These are phyloP conservation scores for Curvularia eragrostidis DNA, from an alignment of 2,329 filamentous ascomycete species.

Conservation along the genomic window DNA sequence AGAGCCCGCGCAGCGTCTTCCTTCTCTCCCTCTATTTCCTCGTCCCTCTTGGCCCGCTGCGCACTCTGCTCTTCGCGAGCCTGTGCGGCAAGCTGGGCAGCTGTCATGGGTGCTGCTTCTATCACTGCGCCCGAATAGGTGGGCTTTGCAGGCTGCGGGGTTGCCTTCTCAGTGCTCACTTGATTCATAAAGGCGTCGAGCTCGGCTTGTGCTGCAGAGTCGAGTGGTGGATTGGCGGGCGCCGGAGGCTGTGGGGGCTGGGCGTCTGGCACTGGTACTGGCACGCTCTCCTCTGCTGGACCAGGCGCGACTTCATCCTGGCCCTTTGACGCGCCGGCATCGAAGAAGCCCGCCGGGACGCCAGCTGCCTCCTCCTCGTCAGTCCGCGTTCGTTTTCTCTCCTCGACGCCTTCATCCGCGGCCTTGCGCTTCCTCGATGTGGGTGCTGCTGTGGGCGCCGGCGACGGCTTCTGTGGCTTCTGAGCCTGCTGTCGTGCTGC, in stretches of 20 bases:
- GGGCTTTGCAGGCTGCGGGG: constrained; percentile 74
- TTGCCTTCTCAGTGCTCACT: constrained; percentile 76
- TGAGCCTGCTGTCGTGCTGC: constrained; percentile 47
- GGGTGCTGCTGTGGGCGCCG: constrained; percentile 39
- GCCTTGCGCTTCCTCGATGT: constrained; percentile 48
- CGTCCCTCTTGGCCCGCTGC: constrained; percentile 52
- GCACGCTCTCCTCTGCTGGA: constrained; percentile 8
- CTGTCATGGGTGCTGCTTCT: constrained; percentile 55
- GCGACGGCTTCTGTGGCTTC: constrained; percentile 38
- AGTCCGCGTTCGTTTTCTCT: constrained; percentile 44
- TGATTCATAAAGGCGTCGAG: constrained; percentile 63
- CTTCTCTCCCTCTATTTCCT: constrained; percentile 56
- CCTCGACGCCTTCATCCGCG: constrained; percentile 35
- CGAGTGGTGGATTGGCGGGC: constrained; percentile 18
- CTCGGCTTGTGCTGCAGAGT: constrained; percentile 40
- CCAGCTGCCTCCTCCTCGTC: constrained; percentile 39
- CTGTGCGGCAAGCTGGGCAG: constrained; percentile 55
- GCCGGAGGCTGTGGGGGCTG: constrained; percentile 17
- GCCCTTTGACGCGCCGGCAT: constrained; percentile 27
- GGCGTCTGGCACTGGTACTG: constrained; percentile 10
- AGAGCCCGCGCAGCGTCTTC: constrained; percentile 56
- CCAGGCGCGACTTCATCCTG: constrained; percentile 14
- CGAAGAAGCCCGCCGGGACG: constrained; percentile 48
- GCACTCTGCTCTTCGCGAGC: constrained; percentile 53
- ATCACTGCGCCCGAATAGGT: constrained; percentile 51